A percentile compares a stretch with the other conserved stretches of the same genome.
These are phyloP conservation scores for Lecanoromycetidae sp. DNA, from an alignment of 2,329 filamentous ascomycete species.

Conservation along the genomic window DNA sequence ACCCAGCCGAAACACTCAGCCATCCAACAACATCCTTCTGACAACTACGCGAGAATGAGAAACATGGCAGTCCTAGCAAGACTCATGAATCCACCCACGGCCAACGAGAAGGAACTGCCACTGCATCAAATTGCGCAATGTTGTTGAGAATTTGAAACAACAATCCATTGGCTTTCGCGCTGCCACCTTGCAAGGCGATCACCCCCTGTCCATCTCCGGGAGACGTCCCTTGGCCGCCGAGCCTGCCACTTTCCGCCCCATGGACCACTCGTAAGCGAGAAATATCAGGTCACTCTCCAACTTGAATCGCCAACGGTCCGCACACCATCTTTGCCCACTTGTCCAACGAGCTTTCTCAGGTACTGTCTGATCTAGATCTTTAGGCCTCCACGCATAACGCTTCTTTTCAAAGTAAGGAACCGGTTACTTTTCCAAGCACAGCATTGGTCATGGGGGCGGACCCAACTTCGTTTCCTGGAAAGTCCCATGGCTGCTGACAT, in stretches of 20 bases:
- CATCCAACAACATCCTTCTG: no score
- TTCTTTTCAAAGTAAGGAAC: not conserved
- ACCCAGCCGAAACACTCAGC: no score
- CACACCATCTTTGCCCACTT: not conserved
- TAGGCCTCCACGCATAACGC: not conserved
- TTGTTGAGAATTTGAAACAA: not conserved
- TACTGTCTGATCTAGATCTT: not conserved
- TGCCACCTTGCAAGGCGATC: constrained; percentile 2
- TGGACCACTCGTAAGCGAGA: not conserved
- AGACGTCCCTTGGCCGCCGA: no score
- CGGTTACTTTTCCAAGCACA: not conserved
- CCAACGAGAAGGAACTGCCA: no score
- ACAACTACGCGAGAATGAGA: no score
- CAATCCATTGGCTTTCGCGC: not conserved
- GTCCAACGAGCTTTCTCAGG: not conserved
- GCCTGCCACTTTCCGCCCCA: not conserved
- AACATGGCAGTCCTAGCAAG: no score
- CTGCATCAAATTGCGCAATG: not conserved
- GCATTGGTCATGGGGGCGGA: not conserved
- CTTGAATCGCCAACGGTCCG: not conserved
- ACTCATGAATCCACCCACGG: no score
- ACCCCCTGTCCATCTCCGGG: no score
- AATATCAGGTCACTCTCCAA: no score
- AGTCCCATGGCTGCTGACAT: not conserved
- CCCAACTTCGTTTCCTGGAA: not conserved